Conservation (phyloP, 306 rosid species). For the Glycine tomentella region DNA sequence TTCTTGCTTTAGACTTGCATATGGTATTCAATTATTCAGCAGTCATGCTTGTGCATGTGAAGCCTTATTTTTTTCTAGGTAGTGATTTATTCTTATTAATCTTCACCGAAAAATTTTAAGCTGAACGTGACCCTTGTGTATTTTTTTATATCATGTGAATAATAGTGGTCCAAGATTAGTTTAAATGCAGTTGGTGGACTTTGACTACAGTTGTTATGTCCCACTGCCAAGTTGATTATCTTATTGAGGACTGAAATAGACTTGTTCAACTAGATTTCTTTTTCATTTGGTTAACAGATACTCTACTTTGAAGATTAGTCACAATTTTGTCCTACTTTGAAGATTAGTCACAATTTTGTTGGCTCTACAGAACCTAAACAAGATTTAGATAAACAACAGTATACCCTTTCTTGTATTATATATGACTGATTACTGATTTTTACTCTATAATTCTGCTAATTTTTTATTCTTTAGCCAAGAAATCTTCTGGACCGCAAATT, state of each 20-base stretch:
- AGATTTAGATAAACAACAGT: constrained; percentile 8
- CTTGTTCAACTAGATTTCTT: constrained; percentile 7
- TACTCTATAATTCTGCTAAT: constrained; percentile 29
- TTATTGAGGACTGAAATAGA: constrained; percentile 1
- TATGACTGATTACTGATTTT: constrained; percentile 23
- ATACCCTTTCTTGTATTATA: constrained; percentile 20
- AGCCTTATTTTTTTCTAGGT: neutral
- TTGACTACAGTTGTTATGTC: constrained; percentile 33
- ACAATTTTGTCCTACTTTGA: constrained; percentile 37
- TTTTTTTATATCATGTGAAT: constrained; percentile 37
- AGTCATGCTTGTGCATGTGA: constrained; percentile 8
- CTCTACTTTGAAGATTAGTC: constrained; percentile 34
- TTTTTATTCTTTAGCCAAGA: constrained; percentile 25
- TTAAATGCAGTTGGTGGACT: constrained; percentile 48
- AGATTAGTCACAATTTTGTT: constrained; percentile 28
- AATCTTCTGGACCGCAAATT: constrained; percentile 19
- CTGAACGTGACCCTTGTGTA: constrained; percentile 24
- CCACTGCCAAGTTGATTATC: constrained; percentile 24
- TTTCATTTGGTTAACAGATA: constrained; percentile 25
- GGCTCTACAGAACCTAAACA: constrained; percentile 37
- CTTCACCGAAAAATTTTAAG: constrained; percentile 33
- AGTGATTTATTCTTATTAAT: constrained; percentile 28
- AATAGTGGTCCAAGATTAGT: constrained; percentile 41
- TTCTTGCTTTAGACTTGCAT: constrained; percentile 10
- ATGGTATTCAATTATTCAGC: neutral